Base-by-base conservation (phyloP, 1,284 basidiomycete genomes). In the Microbotryum saponariae region DNA sequence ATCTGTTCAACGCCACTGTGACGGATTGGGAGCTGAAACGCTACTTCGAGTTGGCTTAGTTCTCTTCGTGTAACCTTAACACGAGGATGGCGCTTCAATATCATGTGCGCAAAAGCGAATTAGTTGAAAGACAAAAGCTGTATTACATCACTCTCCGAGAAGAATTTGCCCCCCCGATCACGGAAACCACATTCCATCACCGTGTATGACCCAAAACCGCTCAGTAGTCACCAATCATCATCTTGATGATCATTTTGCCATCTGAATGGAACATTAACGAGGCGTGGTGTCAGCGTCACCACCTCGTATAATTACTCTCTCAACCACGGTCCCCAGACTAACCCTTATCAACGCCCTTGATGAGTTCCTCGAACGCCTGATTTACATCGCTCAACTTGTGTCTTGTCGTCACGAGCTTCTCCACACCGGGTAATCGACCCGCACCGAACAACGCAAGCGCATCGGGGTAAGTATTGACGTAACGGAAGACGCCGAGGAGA, bases 161-260 rank as follows among this genome's bases (percentile, higher is more conserved):
- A 42, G 16, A 18, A 42, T 6, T 14, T 42, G 37, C 27, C 27
- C 27, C 27, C 31, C 16, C 37, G 14, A 42, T 12, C 37, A 42
- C 14, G 3, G 37, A 16, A 42, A 42, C 37, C 16, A 42, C 37
- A 42, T 42, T 42, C 37, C 10, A 42, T 42, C 37, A 18, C 14
- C 37, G 37, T 42, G 37, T 10, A 42, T 42, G 37, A 12, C 37
- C 37, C 37, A 33, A 33, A 20, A 14, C 7, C 51, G n/a, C 7
- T 33, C 45, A 66, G 57, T 70, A 64, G 47, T 60, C 66, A 20
- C 75, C 82, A 64, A 93, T 82, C 81, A 93, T 85, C 60, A 91
- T 83, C 79, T 94, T 94, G 74, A 94, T 81, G 50, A 92, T 88
- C 76, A 90, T 80, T 53, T 82, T 82, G 18, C 89, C 89, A 6